Evolutionary conservation across 768 basidiomycete species (phyloP).

Genomic region (Gloeophyllum trabeum): DNA sequence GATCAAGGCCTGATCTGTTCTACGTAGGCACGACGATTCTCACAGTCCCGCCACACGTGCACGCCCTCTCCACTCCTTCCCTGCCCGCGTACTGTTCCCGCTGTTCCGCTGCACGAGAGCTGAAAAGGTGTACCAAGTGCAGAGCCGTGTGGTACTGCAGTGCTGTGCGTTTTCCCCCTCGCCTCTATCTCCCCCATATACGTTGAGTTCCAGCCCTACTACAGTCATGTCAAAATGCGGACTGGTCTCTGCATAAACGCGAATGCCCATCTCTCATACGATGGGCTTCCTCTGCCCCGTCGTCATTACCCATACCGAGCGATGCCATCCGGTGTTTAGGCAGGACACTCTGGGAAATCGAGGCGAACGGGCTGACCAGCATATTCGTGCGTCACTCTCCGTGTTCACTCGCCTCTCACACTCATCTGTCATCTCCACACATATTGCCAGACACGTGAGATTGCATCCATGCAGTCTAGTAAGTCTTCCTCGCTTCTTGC

Average conservation of each 20-base stretch:
- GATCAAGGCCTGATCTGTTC: background rate
- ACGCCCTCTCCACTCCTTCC: slow-evolving; percentile 52
- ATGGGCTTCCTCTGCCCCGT: slow-evolving; percentile 43
- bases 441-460: slow-evolving; percentile 39
- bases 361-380: slow-evolving; percentile 40
- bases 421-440: background rate
- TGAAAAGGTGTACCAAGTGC: slow-evolving; percentile 73
- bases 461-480: slow-evolving; percentile 73
- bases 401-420: background rate
- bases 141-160: slow-evolving; percentile 67
- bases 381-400: slow-evolving; percentile 39
- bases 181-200: slow-evolving; percentile 2
- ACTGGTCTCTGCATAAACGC: slow-evolving; percentile 65
- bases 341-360: slow-evolving; percentile 57
- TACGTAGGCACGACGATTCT: slow-evolving; percentile 47
- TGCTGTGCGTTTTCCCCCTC: slow-evolving; percentile 29
- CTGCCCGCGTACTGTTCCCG: slow-evolving; percentile 58
- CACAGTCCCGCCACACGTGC: slow-evolving; percentile 45
- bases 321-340: slow-evolving; percentile 77
- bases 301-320: slow-evolving; percentile 40
- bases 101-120: slow-evolving; percentile 35
- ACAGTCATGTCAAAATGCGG: slow-evolving; percentile 59
- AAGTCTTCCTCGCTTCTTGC: slow-evolving; percentile 15
- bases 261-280: slow-evolving; percentile 66
- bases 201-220: slow-evolving; percentile 1